Evolutionary conservation across 352 stramenopile species (phyloP).

Genomic region (Phytophthora sojae): DNA sequence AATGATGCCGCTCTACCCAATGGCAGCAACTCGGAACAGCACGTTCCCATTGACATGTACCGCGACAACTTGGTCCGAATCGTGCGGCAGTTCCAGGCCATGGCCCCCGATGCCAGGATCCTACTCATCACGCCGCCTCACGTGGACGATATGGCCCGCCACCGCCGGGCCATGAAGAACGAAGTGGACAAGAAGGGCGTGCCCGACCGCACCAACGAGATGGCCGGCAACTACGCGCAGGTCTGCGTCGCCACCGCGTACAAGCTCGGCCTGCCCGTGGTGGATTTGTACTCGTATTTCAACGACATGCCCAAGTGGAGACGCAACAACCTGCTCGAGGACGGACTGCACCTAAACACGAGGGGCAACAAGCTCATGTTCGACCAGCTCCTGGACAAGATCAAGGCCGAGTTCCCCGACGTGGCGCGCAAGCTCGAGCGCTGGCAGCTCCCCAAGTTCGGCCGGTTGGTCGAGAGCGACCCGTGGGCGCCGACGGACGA

Average conservation of each 20-base stretch:
- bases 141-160: slow-evolving; percentile 39
- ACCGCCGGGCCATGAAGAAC: slow-evolving; percentile 22
- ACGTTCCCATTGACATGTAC: slow-evolving; percentile 64
- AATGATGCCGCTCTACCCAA: slow-evolving; percentile 60
- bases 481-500: slow-evolving; percentile 15
- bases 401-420: slow-evolving; percentile 39
- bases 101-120: slow-evolving; percentile 38
- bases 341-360: slow-evolving; percentile 60
- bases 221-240: slow-evolving; percentile 44
- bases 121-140: slow-evolving; percentile 58
- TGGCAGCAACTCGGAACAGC: slow-evolving; percentile 39
- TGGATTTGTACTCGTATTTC: slow-evolving; percentile 61
- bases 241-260: slow-evolving; percentile 46
- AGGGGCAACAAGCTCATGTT: slow-evolving; percentile 64
- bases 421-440: slow-evolving; percentile 28
- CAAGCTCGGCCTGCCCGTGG: slow-evolving; percentile 32
- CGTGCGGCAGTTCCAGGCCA: slow-evolving; percentile 28
- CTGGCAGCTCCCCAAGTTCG: slow-evolving; percentile 31
- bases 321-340: slow-evolving; percentile 51
- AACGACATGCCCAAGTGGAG: slow-evolving; percentile 48
- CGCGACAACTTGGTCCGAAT: slow-evolving; percentile 48
- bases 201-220: slow-evolving; percentile 52
- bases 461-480: slow-evolving; percentile 25
- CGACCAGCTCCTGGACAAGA: slow-evolving; percentile 46
- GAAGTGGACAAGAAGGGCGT: slow-evolving; percentile 24